A percentile compares a stretch with the other conserved stretches of the same genome.
phyloP scores from a whole-genome alignment of 495 filamentous ascomycete genomes.

The Neurospora cerealis region DNA sequence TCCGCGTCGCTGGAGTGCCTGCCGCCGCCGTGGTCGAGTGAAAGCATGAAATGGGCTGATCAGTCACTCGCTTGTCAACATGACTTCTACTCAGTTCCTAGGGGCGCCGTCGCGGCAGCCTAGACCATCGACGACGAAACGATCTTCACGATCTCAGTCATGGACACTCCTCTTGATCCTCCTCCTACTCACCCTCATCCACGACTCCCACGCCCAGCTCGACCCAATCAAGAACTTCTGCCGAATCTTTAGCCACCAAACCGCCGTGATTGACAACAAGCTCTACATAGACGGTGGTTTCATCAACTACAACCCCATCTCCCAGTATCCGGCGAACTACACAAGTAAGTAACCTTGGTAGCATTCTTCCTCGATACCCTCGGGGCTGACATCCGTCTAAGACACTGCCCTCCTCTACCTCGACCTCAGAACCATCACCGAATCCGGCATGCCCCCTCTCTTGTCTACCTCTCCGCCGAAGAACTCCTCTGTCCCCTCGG shows the following conservation, averaged over 20 bases:
- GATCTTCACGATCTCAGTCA: background rate
- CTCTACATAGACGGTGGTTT: conserved; percentile 46
- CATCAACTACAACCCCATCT: conserved; percentile 36
- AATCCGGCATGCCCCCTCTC: conserved; percentile 36
- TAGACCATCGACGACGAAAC: background rate
- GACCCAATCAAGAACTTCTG: conserved; percentile 41
- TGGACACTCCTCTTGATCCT: background rate
- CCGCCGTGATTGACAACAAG: conserved; percentile 37
- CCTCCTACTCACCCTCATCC: background rate
- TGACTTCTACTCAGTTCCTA: background rate
- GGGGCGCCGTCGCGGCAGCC: background rate
- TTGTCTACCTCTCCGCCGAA: conserved; percentile 38
- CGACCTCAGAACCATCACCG: conserved; percentile 31
- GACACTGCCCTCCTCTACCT: conserved; percentile 37
- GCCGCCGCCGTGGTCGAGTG: background rate
- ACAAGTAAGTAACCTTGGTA: conserved; percentile 26
- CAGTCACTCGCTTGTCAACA: background rate
- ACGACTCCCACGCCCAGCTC: conserved; percentile 1
- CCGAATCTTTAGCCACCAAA: conserved; percentile 40
- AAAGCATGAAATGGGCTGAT: background rate
- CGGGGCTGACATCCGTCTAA: conserved; percentile 2
- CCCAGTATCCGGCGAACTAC: conserved; percentile 37
- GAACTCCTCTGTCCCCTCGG: conserved; percentile 33
- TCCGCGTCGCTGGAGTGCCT: background rate
- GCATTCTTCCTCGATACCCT: background rate